These are phyloP conservation scores for Solanum gracilifrons DNA, from an alignment of 257 asterid genomes.

Conservation along the genomic window DNA sequence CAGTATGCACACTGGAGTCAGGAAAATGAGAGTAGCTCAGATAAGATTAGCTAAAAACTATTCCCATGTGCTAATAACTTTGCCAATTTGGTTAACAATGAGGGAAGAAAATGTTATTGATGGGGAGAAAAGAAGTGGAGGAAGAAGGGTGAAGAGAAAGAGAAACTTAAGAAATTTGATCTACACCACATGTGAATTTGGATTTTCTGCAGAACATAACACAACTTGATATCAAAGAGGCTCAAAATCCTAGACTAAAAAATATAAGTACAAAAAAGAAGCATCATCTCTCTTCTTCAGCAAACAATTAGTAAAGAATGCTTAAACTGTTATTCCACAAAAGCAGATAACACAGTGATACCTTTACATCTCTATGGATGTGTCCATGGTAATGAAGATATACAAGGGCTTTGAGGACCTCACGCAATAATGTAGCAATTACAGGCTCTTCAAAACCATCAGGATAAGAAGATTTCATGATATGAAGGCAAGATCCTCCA, in stretches of 20 bases:
- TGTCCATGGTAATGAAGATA: slow-evolving; percentile 95
- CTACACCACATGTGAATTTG: neutral
- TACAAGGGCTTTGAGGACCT: slow-evolving; percentile 95
- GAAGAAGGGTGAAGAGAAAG: neutral
- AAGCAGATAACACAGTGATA: slow-evolving; percentile 5
- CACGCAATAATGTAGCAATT: slow-evolving; percentile 72
- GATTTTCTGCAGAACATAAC: neutral
- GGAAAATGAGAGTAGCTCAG: neutral
- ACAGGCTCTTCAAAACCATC: slow-evolving; percentile 99
- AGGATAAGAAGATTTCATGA: slow-evolving; percentile 75
- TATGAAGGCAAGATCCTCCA: slow-evolving; percentile 97
- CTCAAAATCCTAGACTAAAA: neutral
- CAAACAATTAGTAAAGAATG: neutral
- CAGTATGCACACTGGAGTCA: neutral
- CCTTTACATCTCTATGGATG: slow-evolving; percentile 99
- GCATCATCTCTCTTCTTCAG: neutral
- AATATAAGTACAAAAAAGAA: neutral
- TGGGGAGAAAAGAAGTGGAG: neutral
- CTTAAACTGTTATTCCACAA: neutral
- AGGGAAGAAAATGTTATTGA: neutral
- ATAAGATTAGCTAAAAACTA: neutral
- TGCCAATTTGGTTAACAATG: neutral
- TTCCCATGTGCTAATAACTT: neutral
- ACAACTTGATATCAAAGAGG: neutral
- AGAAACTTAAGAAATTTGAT: neutral